Percentiles rank a stretch among this genome's conserved stretches.
These are phyloP conservation scores for Eutrema heterophyllum DNA, from an alignment of 345 rosid species.

Conservation along the genomic window DNA sequence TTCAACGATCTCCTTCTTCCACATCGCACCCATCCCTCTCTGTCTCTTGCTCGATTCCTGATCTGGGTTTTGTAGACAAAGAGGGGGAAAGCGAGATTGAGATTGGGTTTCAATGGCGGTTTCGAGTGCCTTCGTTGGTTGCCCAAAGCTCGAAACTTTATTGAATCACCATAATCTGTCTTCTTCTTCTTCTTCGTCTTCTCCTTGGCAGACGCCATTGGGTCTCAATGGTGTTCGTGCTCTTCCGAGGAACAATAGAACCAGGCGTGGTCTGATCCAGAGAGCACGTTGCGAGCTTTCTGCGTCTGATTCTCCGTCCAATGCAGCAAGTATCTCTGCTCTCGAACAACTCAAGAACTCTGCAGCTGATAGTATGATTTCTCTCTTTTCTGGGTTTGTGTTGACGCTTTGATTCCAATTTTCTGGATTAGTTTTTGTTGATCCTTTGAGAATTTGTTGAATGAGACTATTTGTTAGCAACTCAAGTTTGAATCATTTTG, in stretches of 20 bases:
- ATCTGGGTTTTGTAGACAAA: conserved; percentile 15
- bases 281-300: conserved; percentile 42
- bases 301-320: conserved; percentile 25
- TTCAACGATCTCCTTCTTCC: conserved; percentile 24
- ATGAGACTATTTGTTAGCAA: background rate
- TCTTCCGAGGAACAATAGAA: conserved; percentile 27
- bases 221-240: conserved; percentile 29
- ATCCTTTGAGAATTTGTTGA: background rate
- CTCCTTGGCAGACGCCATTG: conserved; percentile 28
- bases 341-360: conserved; percentile 66
- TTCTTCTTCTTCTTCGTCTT: conserved; percentile 24
- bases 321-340: conserved; percentile 48
- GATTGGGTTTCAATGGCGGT: conserved; percentile 35
- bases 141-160: conserved; percentile 44
- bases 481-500: conserved; percentile 4
- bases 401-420: background rate
- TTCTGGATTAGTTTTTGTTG: background rate
- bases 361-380: conserved; percentile 47
- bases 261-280: conserved; percentile 28
- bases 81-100: background rate
- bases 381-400: background rate
- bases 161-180: conserved; percentile 34
- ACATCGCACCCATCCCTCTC: conserved; percentile 30
- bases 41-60: conserved; percentile 21
- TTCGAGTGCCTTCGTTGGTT: conserved; percentile 39